A percentile compares a stretch with the other conserved stretches of the same genome.
Evolutionary conservation across 495 filamentous ascomycete genomes (phyloP).

Genomic region (Xylaria bambusicola): DNA sequence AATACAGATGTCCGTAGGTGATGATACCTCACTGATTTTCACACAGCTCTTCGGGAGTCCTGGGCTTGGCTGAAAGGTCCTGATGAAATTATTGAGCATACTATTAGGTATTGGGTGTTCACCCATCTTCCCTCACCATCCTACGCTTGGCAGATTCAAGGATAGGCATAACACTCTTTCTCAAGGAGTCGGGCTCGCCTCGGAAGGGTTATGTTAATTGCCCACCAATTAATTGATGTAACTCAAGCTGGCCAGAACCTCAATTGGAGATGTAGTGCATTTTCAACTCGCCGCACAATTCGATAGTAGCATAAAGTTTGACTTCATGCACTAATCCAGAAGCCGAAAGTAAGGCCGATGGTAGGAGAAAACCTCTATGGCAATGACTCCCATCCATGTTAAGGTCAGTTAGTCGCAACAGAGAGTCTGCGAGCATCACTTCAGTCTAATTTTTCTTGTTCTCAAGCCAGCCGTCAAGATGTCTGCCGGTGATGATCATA

Average conservation of each 20-base stretch:
- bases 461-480: conserved; percentile 24
- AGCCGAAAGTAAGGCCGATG: conserved; percentile 30
- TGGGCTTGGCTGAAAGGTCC: background rate
- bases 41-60: no score
- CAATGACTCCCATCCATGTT: conserved; percentile 12
- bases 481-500: conserved; percentile 53
- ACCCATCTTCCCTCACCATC: no score
- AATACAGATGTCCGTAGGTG: no score
- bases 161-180: no score
- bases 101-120: no score
- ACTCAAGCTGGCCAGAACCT: no score
- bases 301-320: conserved; percentile 14
- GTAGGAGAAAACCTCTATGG: conserved; percentile 16
- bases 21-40: no score
- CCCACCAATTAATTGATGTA: background rate
- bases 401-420: conserved; percentile 22
- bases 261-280: no score
- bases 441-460: conserved; percentile 13
- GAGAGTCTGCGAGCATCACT: conserved; percentile 18
- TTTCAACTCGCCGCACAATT: background rate
- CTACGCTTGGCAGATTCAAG: no score
- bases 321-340: conserved; percentile 31
- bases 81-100: no score
- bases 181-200: background rate
- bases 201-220: background rate